Conservation (phyloP, 1,139 yeast species). For the Suhomyces wounanorum region DNA sequence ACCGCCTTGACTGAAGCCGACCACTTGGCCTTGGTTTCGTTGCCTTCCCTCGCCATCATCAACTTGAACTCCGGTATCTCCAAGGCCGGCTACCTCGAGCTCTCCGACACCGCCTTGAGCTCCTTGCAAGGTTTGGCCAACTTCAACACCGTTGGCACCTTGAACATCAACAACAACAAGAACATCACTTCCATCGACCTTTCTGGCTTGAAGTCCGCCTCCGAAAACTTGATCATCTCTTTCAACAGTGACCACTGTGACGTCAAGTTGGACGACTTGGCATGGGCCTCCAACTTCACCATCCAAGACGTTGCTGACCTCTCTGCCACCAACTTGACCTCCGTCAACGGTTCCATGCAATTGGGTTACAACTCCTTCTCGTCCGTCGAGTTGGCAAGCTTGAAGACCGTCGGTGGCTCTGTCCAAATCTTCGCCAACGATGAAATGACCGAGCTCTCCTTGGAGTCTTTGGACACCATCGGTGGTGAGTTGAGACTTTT, state of each 20-base stretch:
- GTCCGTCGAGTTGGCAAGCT: constrained; percentile 30
- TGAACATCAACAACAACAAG: constrained; percentile 50
- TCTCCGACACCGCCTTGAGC: constrained; percentile 49
- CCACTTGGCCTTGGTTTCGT: constrained; percentile 40
- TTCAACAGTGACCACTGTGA: constrained; percentile 48
- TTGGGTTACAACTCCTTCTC: constrained; percentile 46
- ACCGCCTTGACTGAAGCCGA: constrained; percentile 33
- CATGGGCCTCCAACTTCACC: constrained; percentile 49
- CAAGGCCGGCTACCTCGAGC: constrained; percentile 34
- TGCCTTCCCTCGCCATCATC: constrained; percentile 45
- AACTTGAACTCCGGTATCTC: constrained; percentile 42
- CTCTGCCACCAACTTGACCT: constrained; percentile 36
- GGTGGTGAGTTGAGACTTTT: constrained; percentile 48
- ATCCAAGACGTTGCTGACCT: constrained; percentile 43
- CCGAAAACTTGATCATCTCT: constrained; percentile 40
- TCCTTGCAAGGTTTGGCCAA: constrained; percentile 39
- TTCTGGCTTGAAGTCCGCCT: constrained; percentile 35
- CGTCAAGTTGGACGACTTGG: constrained; percentile 38
- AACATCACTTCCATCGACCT: constrained; percentile 43
- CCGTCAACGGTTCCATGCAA: constrained; percentile 45
- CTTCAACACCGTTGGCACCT: constrained; percentile 35
- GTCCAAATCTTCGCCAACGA: constrained; percentile 48
- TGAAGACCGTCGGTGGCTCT: constrained; percentile 43
- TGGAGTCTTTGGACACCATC: constrained; percentile 35
- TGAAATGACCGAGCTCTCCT: constrained; percentile 34